These are phyloP conservation scores for Suhomyces sp. DNA, from an alignment of 805 yeast species.

Conservation along the genomic window DNA sequence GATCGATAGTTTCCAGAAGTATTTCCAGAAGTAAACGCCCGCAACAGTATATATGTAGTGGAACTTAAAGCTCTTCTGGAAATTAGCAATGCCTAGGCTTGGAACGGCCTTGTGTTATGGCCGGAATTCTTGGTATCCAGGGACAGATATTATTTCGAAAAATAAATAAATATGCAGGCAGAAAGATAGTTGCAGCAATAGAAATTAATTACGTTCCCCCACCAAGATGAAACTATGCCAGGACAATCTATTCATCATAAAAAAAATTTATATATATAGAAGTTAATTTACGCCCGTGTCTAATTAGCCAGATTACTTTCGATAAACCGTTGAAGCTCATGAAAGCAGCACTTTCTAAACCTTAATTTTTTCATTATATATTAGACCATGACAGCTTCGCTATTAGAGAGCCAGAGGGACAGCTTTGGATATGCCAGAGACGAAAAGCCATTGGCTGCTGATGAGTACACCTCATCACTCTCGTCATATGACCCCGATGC, in stretches of 20 bases:
- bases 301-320: not conserved
- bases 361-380: not conserved
- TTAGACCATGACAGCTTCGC: not conserved
- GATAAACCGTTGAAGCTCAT: not conserved
- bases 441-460: not conserved
- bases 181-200: not conserved
- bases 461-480: not conserved
- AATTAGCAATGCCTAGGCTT: not conserved
- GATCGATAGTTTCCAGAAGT: not conserved
- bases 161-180: not conserved
- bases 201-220: not conserved
- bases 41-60: not conserved
- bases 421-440: not conserved
- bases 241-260: not conserved
- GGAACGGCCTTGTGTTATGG: not conserved
- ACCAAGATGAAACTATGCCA: not conserved
- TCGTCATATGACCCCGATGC: conserved; percentile 12
- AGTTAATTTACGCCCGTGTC: not conserved
- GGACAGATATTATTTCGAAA: not conserved
- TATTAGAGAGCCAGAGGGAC: not conserved
- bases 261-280: not conserved
- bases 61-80: not conserved
- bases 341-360: not conserved
- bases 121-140: not conserved
- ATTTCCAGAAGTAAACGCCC: not conserved